These are phyloP conservation scores for Mortierella sp. DNA, from an alignment of 371 early-diverging fungal species.

Conservation along the genomic window DNA sequence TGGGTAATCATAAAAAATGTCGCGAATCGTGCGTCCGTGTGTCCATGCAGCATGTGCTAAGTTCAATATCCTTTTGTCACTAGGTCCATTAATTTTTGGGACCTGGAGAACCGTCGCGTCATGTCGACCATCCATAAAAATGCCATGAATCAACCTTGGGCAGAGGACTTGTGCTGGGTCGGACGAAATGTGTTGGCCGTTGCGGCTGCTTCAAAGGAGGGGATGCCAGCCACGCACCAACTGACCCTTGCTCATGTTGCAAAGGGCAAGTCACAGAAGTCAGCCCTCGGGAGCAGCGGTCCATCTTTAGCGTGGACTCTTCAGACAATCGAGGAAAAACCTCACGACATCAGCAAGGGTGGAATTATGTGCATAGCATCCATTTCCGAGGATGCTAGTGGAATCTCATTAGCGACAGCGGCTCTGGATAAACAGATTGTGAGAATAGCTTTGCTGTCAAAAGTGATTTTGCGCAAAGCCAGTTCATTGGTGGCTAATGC, in stretches of 20 bases:
- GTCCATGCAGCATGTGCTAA: no score
- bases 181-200: constrained; percentile 35
- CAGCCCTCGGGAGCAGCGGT: background rate
- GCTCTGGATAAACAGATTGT: constrained; percentile 47
- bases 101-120: constrained; percentile 19
- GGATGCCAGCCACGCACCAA: constrained; percentile 20
- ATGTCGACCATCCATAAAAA: constrained; percentile 23
- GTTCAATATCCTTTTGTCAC: no score
- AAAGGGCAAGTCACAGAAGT: background rate
- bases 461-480: background rate
- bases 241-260: constrained; percentile 30
- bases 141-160: constrained; percentile 35
- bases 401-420: constrained; percentile 32
- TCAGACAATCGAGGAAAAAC: constrained; percentile 18
- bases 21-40: no score
- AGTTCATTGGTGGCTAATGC: no score
- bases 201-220: constrained; percentile 33
- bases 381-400: constrained; percentile 7
- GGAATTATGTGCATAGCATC: constrained; percentile 35
- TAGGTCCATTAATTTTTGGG: constrained; percentile 47
- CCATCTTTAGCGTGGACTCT: constrained; percentile 14
- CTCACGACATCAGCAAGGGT: constrained; percentile 34
- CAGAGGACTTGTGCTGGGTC: constrained; percentile 53
- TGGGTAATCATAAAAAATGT: no score
- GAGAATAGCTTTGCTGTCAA: constrained; percentile 2